These are phyloP conservation scores for Rhizopus arrhizus DNA, from an alignment of 371 early-diverging fungal genomes.

Conservation along the genomic window DNA sequence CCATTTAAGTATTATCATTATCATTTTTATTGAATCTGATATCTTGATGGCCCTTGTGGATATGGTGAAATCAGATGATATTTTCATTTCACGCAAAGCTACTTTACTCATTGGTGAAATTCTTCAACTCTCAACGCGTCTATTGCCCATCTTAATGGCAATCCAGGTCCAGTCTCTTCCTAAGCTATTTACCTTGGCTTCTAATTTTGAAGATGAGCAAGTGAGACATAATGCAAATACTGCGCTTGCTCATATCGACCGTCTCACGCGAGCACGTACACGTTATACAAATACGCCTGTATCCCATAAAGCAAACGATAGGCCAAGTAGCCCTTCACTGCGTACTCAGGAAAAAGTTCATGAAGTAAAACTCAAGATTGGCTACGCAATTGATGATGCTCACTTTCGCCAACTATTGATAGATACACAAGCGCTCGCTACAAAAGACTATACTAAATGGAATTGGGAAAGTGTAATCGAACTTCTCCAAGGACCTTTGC, in stretches of 20 bases:
- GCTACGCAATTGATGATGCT: slow-evolving; percentile 78
- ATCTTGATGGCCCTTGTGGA: slow-evolving; percentile 68
- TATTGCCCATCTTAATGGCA: slow-evolving; percentile 65
- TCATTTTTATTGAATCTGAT: slow-evolving; percentile 80
- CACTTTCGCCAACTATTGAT: slow-evolving; percentile 67
- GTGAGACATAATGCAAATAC: slow-evolving; percentile 76
- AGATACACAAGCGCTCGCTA: slow-evolving; percentile 74
- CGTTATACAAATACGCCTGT: slow-evolving; percentile 26
- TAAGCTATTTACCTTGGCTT: slow-evolving; percentile 74
- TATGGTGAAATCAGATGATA: slow-evolving; percentile 57
- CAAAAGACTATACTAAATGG: slow-evolving; percentile 83
- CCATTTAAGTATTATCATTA: slow-evolving; percentile 70
- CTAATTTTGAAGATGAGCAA: slow-evolving; percentile 75
- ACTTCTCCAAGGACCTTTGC: slow-evolving; percentile 75
- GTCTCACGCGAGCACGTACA: slow-evolving; percentile 47
- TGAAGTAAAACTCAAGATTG: slow-evolving; percentile 68
- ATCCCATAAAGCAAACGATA: slow-evolving; percentile 4
- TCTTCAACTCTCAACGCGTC: slow-evolving; percentile 69
- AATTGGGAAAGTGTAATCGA: slow-evolving; percentile 79
- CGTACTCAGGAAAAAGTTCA: slow-evolving; percentile 61
- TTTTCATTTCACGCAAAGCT: slow-evolving; percentile 60
- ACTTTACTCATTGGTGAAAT: slow-evolving; percentile 78
- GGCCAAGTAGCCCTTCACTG: slow-evolving; percentile 3
- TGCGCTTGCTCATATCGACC: slow-evolving; percentile 78
- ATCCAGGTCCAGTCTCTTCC: slow-evolving; percentile 73